Evolutionary conservation across 257 asterid genomes (phyloP), one percentile per base, ranked within the genome.

Genomic region (Gentiana dahurica): DNA sequence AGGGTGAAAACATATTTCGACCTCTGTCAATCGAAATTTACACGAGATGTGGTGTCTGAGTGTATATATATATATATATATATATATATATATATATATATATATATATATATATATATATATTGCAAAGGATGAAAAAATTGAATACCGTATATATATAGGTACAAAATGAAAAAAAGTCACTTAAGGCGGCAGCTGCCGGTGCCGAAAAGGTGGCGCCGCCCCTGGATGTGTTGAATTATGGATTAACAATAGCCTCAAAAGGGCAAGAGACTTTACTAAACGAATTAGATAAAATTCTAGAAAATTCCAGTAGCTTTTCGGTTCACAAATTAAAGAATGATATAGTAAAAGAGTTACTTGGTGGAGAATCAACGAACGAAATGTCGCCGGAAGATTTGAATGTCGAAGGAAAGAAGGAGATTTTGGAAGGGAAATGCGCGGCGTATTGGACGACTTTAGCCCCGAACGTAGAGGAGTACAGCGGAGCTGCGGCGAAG

Each of bases 401-500:
- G 78, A 55, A 67, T 44, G 65, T 57, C 33, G 90, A 68, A 77
- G 75, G 77, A 77, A 82, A 84, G 84, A 84, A 73, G 82, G 84
- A 78, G 59, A 73, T 62, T 51, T 68, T 90, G 60, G 89, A 90
- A 72, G 93, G 89, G 65, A 75, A 83, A 49, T 92, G 97, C 47
- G 83, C 93, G 3, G 97, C 89, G 3, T 92, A 92, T 63, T 92
- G 98, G 98, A 88, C 98, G 1, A 79, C 97, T 0, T 62, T 92
- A 58, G 98, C 98, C 3, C 98, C 98, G 4, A 92, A 92, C 62
- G 98, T 92, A 62, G 98, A 92, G 73, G 98, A 92, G 51, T 92
- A 92, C 45, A 87, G 98, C 57, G 82, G 94, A 11, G 73, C 74
- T 1, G 97, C 97, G 0, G 94, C 97, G n/a, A 79, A 71, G 80